A percentile compares a stretch with the other conserved stretches of the same genome.
Conservation (phyloP, 805 yeast genomes). For the Hanseniaspora thailandica region DNA sequence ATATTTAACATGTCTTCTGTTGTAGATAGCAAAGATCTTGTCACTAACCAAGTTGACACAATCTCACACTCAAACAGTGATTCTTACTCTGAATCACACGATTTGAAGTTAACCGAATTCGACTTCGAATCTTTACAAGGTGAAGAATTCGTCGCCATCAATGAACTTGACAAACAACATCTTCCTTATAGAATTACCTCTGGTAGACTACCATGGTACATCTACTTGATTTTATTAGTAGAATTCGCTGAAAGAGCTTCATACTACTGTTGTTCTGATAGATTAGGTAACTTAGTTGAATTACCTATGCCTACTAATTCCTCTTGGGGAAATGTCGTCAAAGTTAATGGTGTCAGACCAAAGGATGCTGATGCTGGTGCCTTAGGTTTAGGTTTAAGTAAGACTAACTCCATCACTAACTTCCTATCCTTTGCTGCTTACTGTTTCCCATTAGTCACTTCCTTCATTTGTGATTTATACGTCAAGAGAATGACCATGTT, state of each 20-base stretch:
- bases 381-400: conserved; percentile 45
- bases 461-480: conserved; percentile 60
- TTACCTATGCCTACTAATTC: conserved; percentile 33
- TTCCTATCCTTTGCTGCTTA: conserved; percentile 77
- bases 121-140: not conserved
- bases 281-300: conserved; percentile 72
- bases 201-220: conserved; percentile 39
- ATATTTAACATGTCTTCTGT: not conserved
- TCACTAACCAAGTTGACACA: not conserved
- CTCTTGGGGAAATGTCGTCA: conserved; percentile 22
- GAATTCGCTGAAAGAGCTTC: conserved; percentile 76
- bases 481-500: conserved; percentile 65
- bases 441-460: conserved; percentile 67
- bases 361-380: conserved; percentile 35
- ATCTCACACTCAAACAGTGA: not conserved
- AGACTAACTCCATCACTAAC: conserved; percentile 62
- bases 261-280: conserved; percentile 65
- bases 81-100: not conserved
- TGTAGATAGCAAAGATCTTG: not conserved
- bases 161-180: not conserved
- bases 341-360: conserved; percentile 18
- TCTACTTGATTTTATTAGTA: conserved; percentile 48
- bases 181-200: conserved; percentile 5
- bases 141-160: not conserved
- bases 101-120: not conserved